Base-by-base conservation (phyloP, 352 stramenopile species). In the Pythium coloratum region DNA sequence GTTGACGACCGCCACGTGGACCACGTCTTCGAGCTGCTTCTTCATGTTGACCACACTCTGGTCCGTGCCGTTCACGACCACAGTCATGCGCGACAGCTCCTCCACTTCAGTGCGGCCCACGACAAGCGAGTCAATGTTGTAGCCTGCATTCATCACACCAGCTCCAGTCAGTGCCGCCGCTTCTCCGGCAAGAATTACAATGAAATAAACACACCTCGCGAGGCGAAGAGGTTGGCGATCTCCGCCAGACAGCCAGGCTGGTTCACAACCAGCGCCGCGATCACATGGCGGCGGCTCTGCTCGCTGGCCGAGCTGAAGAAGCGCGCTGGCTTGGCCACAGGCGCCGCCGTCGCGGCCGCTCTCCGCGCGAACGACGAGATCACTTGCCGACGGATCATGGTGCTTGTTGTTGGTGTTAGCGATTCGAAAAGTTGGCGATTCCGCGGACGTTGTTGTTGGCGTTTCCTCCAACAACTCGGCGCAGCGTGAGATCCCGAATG, bases 121-220 rank as follows among this genome's bases (percentile, higher is more conserved):
- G n/a, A 95, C 85, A 7, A 95, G 70, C 73, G 83, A 92, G 70
- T 95, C 87, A 74, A 95, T 95, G 68, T 95, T 95, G 80, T 95
- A 95, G 26, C 86, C 81, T 88, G 26, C 59, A 73, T 4, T 44
- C 62, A 68, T 56, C 2, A 20, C 34, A 50, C 33, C 55, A 24
- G 26, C 42, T 26, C 3, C 8, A 20, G 7, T 50, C 42, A 50
- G 18, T 50, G 2, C 6, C 14, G 8, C 16, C 12, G 10, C 20
- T 24, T 44, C 18, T n/a, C 10, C 32, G 42, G 54, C 34, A 44
- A 33, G 12, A 12, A 26, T 4, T n/a, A 2, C 7, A 16, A 6
- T 50, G 42, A 50, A 20, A 8, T 6, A 9, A 20, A 77, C 75
- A 34, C 58, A 92, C 84, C 86, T 66, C 86, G 80, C 60, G 86